phyloP scores from a whole-genome alignment of 2,329 filamentous ascomycete species.

The Lachnellula arida region DNA sequence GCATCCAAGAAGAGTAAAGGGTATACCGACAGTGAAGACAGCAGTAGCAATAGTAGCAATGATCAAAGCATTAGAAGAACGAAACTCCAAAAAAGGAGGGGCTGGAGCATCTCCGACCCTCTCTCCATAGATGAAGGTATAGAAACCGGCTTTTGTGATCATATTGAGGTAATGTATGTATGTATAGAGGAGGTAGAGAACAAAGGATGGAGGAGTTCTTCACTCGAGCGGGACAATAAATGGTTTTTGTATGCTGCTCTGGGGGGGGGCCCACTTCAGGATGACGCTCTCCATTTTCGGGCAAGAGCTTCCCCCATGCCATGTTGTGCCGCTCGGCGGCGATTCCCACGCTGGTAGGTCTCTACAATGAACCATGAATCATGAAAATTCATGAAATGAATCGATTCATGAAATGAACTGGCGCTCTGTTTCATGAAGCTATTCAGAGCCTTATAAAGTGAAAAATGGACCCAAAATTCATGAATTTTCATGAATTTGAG shows the following conservation, averaged over 20 bases:
- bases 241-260: not conserved
- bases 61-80: constrained; percentile 26
- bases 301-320: not conserved
- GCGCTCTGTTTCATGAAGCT: too few species aligned
- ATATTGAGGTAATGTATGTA: constrained; percentile 6
- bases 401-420: too few species aligned
- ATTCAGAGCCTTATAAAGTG: too few species aligned
- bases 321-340: not conserved
- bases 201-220: not conserved
- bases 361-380: too few species aligned
- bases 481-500: too few species aligned
- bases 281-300: not conserved
- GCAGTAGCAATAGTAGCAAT: constrained; percentile 23
- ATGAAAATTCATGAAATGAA: too few species aligned
- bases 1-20: not conserved
- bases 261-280: not conserved
- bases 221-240: too few species aligned
- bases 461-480: too few species aligned
- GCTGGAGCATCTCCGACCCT: constrained; percentile 20
- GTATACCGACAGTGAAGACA: constrained; percentile 22
- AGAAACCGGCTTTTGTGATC: constrained; percentile 18
- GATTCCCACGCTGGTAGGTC: too few species aligned
- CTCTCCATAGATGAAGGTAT: constrained; percentile 25
- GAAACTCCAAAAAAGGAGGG: constrained; percentile 21
- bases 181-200: not conserved